Evolutionary conservation across 2,329 filamentous ascomycete species (phyloP).

Genomic region (Fusarium drepaniforme): DNA sequence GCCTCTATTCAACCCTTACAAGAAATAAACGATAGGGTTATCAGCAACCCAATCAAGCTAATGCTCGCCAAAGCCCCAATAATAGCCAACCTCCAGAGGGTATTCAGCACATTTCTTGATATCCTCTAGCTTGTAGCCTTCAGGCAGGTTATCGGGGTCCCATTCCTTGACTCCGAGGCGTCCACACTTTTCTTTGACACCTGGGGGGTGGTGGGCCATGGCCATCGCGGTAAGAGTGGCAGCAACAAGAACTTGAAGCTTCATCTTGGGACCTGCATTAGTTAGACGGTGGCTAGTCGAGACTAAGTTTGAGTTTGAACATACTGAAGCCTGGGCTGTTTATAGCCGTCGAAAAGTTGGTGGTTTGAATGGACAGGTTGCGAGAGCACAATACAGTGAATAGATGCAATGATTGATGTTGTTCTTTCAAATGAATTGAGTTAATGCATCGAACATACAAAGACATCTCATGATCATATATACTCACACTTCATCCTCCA

Average conservation of each 20-base stretch:
- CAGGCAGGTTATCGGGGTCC: slow-evolving; percentile 21
- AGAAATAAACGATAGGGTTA: not conserved
- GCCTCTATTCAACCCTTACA: not conserved
- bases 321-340: not conserved
- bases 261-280: not conserved
- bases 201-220: not conserved
- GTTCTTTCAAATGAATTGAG: not conserved
- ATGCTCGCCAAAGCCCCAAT: slow-evolving; percentile 32
- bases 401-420: not conserved
- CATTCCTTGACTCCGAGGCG: slow-evolving; percentile 30
- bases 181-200: slow-evolving; percentile 19
- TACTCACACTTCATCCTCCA: not conserved
- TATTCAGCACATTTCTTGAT: slow-evolving; percentile 29
- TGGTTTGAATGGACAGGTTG: not conserved
- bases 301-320: not conserved
- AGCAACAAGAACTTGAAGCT: not conserved
- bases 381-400: not conserved
- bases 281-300: no score
- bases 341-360: not conserved
- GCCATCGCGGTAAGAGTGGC: not conserved
- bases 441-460: not conserved
- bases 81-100: slow-evolving; percentile 21
- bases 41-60: slow-evolving; percentile 25
- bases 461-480: not conserved
- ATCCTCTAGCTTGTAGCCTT: slow-evolving; percentile 1